Percentiles rank a stretch among this genome's conserved stretches.
These are phyloP conservation scores for Pugionium cornutum DNA, from an alignment of 345 rosid species.

Conservation along the genomic window DNA sequence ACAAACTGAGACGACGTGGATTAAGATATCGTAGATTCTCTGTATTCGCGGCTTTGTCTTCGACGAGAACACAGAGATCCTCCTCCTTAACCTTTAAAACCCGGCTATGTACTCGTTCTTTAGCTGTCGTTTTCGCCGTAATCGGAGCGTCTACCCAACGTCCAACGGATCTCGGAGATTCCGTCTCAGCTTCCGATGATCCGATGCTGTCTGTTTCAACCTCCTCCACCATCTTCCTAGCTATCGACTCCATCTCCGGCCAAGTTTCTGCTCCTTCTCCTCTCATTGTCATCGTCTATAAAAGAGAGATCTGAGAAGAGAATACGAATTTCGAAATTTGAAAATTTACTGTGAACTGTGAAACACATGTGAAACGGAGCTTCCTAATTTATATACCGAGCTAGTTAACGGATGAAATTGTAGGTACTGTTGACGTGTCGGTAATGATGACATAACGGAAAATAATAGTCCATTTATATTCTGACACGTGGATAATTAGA, in stretches of 20 bases:
- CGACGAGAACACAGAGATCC: conserved; percentile 55
- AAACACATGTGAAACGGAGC: conserved; percentile 36
- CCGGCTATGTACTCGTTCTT: conserved; percentile 55
- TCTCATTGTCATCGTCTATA: conserved; percentile 29
- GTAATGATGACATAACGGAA: conserved; percentile 27
- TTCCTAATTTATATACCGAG: conserved; percentile 5
- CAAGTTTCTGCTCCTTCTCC: conserved; percentile 20
- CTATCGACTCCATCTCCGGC: conserved; percentile 38
- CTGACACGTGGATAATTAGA: conserved; percentile 24
- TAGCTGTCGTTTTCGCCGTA: neutral
- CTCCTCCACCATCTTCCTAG: conserved; percentile 36
- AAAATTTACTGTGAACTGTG: conserved; percentile 26
- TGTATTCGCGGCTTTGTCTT: conserved; percentile 40
- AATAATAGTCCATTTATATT: neutral
- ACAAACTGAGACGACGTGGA: conserved; percentile 37
- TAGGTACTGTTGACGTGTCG: conserved; percentile 38
- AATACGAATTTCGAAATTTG: conserved; percentile 34
- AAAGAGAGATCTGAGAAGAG: neutral
- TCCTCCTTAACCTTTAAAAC: conserved; percentile 70
- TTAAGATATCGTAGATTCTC: conserved; percentile 24
- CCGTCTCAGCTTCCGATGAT: conserved; percentile 55
- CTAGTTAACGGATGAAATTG: neutral
- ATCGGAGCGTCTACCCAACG: conserved; percentile 34
- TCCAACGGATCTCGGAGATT: conserved; percentile 61
- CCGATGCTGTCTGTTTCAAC: conserved; percentile 55